Evolutionary conservation across 805 yeast genomes (phyloP), one percentile per base, ranked within the genome.

Genomic region (Blastobotrys muscicola): DNA sequence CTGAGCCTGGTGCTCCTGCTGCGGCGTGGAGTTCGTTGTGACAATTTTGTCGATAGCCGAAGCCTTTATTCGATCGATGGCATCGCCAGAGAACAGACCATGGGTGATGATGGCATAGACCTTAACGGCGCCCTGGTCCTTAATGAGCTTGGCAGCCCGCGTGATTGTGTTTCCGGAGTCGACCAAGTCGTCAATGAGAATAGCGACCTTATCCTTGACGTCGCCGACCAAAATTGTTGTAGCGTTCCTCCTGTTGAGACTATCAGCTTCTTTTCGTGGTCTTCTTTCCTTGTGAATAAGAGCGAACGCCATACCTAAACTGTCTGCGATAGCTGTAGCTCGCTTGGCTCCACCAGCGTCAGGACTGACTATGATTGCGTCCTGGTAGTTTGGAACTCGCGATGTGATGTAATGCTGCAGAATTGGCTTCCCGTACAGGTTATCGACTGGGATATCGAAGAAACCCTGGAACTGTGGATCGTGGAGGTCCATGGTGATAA

Each of bases 311-410:
- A 92, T 75, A 13, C 85, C 87, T 45, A 92, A 66, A 1, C 83
- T 75, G 65, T 92, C 99, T 1, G 98, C 98, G 48, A 92, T 75
- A 1, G 90, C 82, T 1, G 95, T 85, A 29, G 98, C 97, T 51
- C 98, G 70, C 63, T 92, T 92, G 40, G 98, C 99, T 49, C 99
- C 99, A 58, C 99, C 99, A 15, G 97, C 92, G 65, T 92, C 99
- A 0, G 99, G 99, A 1, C 96, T 86, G 30, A 92, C 97, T 54
- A 92, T 78, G 6, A 92, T 95, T 35, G 90, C 83, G 34, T 87
- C 82, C 51, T 76, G 76, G 59, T 79, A 85, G 49, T 84, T 65
- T n/a, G 94, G 90, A 44, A 92, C 79, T 49, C 72, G 70, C 46
- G 81, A 79, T 15, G 76, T 70, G 47, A 92, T 87, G 64, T 87